Evolutionary conservation across 2,329 filamentous ascomycete genomes (phyloP).

Genomic region (Corynespora cassiicola): DNA sequence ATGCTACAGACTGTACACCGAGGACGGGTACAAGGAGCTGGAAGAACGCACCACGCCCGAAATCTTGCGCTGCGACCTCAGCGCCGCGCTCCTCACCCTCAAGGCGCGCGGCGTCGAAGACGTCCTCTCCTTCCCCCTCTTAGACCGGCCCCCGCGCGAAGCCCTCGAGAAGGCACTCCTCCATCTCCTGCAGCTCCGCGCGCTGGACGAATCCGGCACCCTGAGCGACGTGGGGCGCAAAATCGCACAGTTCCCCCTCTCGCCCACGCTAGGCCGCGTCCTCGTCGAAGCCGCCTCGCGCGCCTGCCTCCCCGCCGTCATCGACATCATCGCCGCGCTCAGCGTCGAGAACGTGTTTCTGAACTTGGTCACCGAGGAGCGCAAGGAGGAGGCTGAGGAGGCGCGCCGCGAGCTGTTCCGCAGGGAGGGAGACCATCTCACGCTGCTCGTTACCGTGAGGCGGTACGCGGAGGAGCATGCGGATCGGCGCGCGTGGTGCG

Average conservation of each 20-base stretch:
- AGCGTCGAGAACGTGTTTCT: slow-evolving; percentile 68
- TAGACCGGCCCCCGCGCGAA: slow-evolving; percentile 80
- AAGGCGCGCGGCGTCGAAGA: slow-evolving; percentile 88
- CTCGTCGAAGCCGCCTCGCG: slow-evolving; percentile 78
- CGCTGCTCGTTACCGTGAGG: slow-evolving; percentile 65
- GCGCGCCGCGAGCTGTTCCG: slow-evolving; percentile 63
- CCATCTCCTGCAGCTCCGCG: slow-evolving; percentile 79
- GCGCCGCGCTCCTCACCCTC: slow-evolving; percentile 88
- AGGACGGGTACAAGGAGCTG: slow-evolving; percentile 73
- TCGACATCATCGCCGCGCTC: slow-evolving; percentile 79
- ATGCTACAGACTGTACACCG: slow-evolving; percentile 88
- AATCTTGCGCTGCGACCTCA: slow-evolving; percentile 87
- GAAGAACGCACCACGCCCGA: slow-evolving; percentile 82
- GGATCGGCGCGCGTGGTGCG: slow-evolving; percentile 67
- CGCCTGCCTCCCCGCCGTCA: slow-evolving; percentile 79
- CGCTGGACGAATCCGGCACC: slow-evolving; percentile 72
- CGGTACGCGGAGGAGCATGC: slow-evolving; percentile 64
- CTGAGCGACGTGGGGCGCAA: slow-evolving; percentile 78
- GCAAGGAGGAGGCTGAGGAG: slow-evolving; percentile 63
- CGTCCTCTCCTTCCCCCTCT: slow-evolving; percentile 80
- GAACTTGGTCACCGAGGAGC: slow-evolving; percentile 65
- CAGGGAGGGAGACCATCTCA: slow-evolving; percentile 69
- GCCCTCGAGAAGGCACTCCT: slow-evolving; percentile 82
- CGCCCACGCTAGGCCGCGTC: slow-evolving; percentile 80
- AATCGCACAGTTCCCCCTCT: slow-evolving; percentile 83